These are phyloP conservation scores for Ichthyophthirius multifiliis DNA, from an alignment of 169 alveolate genomes.

Conservation along the genomic window DNA sequence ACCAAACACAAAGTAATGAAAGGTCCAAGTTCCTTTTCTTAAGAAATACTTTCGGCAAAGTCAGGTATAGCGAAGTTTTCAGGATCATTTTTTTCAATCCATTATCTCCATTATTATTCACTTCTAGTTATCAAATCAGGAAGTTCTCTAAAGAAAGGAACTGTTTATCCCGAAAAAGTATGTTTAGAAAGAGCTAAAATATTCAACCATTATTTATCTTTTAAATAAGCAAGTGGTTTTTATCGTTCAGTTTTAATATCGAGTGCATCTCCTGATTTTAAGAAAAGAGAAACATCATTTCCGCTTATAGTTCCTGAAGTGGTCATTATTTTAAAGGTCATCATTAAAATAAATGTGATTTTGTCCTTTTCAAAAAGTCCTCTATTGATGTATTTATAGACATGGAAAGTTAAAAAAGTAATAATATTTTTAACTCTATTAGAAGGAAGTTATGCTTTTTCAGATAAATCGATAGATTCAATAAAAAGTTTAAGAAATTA, in stretches of 20 bases:
- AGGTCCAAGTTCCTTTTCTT: constrained; percentile 88
- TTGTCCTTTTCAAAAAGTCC: constrained; percentile 96
- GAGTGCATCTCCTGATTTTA: constrained; percentile 90
- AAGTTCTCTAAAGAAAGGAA: constrained; percentile 89
- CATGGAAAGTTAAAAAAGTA: constrained; percentile 80
- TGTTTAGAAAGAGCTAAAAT: constrained; percentile 91
- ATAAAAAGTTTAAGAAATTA: constrained; percentile 95
- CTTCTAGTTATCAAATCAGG: constrained; percentile 87
- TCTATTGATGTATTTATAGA: constrained; percentile 93
- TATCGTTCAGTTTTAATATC: constrained; percentile 87
- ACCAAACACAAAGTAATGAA: constrained; percentile 89
- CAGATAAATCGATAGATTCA: constrained; percentile 90
- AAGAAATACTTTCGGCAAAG: constrained; percentile 87
- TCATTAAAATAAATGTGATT: constrained; percentile 92
- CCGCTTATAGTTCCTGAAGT: constrained; percentile 87
- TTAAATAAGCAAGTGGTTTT: constrained; percentile 85
- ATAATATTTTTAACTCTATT: constrained; percentile 92
- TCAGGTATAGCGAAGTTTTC: constrained; percentile 92
- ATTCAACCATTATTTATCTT: constrained; percentile 91
- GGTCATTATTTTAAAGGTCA: constrained; percentile 90
- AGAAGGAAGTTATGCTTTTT: constrained; percentile 90
- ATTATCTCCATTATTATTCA: constrained; percentile 86
- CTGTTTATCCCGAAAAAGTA: constrained; percentile 81
- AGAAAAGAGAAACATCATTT: constrained; percentile 90
- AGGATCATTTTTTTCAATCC: constrained; percentile 92